Evolutionary conservation across 106 monocot genomes (phyloP).

Genomic region (Allium fistulosum): DNA sequence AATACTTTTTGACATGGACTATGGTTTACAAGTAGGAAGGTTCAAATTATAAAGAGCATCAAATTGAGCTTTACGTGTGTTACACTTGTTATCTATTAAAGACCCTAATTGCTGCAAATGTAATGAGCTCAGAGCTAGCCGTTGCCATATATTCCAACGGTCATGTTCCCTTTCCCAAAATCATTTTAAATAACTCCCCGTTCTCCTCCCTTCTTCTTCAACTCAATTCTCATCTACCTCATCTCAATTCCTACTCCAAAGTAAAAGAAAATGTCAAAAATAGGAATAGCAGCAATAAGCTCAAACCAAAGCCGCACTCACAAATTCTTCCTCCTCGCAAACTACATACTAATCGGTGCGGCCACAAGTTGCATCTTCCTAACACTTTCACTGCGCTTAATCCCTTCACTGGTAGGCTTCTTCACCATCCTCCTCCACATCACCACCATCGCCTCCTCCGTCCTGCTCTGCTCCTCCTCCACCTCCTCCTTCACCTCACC

Average conservation of each 20-base stretch:
- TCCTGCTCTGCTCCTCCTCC: slow-evolving; percentile 43
- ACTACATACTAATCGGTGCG: slow-evolving; percentile 77
- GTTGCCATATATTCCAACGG: slow-evolving; percentile 20
- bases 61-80: too few species aligned
- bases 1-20: too few species aligned
- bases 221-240: neutral
- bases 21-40: too few species aligned
- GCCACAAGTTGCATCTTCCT: slow-evolving; percentile 89
- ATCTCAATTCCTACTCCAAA: neutral
- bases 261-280: neutral
- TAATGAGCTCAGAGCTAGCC: neutral
- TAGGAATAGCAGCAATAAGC: neutral
- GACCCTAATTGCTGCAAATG: too few species aligned
- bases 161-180: slow-evolving; percentile 15
- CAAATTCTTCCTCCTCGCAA: slow-evolving; percentile 72
- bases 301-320: slow-evolving; percentile 35
- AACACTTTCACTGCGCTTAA: slow-evolving; percentile 79
- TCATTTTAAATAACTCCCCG: neutral
- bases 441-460: slow-evolving; percentile 66
- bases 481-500: slow-evolving; percentile 26
- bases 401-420: slow-evolving; percentile 66
- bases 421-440: slow-evolving; percentile 75
- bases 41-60: too few species aligned
- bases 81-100: too few species aligned
- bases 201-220: neutral